phyloP scores from a whole-genome alignment of 768 basidiomycete species.

The Myochromella boudieri region DNA sequence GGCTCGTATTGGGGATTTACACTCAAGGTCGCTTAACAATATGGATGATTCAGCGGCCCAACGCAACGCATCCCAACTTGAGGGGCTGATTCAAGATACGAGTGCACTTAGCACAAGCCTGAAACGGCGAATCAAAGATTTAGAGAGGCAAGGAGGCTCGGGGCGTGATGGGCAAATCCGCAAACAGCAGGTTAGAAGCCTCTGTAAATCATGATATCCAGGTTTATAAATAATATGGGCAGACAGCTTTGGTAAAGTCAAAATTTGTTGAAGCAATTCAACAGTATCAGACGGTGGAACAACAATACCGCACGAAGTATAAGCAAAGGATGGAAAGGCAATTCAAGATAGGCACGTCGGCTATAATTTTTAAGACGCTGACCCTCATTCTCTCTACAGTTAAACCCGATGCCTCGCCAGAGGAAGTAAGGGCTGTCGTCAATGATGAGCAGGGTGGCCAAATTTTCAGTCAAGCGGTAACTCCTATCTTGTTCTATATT shows the following conservation, averaged over 20 bases:
- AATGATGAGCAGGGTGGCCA: constrained; percentile 81
- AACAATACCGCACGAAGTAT: constrained; percentile 74
- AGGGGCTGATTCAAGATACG: constrained; percentile 70
- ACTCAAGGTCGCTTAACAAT: constrained; percentile 73
- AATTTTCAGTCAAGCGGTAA: constrained; percentile 87
- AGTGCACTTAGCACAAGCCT: constrained; percentile 66
- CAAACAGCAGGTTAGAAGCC: constrained; percentile 65
- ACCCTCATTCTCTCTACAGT: constrained; percentile 41
- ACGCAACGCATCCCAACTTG: constrained; percentile 60
- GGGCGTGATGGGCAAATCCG: constrained; percentile 72
- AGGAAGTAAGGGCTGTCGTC: constrained; percentile 85
- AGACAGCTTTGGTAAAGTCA: constrained; percentile 65
- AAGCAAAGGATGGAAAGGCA: constrained; percentile 84
- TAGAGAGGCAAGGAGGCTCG: constrained; percentile 67
- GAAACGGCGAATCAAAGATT: constrained; percentile 69
- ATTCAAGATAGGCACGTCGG: constrained; percentile 77
- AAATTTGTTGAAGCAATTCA: constrained; percentile 88
- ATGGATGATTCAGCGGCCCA: constrained; percentile 69
- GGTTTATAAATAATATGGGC: constrained; percentile 5
- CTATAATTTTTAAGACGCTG: not conserved
- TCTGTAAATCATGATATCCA: not conserved
- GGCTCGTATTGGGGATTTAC: constrained; percentile 64
- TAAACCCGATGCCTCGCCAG: constrained; percentile 89
- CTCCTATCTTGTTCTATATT: constrained; percentile 14
- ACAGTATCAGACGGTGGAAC: constrained; percentile 80